phyloP scores from a whole-genome alignment of 805 yeast species.

The Wickerhamiella azymoides region DNA sequence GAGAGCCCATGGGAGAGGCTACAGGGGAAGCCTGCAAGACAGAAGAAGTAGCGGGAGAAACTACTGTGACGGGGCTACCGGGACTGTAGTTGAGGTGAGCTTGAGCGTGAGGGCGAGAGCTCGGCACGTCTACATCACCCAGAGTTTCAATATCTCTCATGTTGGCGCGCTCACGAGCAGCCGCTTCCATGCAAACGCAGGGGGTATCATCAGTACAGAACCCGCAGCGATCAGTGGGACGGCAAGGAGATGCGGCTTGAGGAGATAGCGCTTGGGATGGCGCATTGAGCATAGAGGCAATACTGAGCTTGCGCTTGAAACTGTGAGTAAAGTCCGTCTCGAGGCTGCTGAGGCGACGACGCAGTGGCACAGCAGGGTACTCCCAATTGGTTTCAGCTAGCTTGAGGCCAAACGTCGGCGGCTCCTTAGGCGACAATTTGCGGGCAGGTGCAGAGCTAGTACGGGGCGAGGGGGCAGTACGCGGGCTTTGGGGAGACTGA shows the following conservation, averaged over 20 bases:
- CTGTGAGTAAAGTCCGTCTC: slow-evolving; percentile 18
- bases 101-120: too few relatives aligned
- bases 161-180: slow-evolving; percentile 29
- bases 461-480: neutral
- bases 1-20: too few relatives aligned
- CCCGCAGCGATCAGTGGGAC: slow-evolving; percentile 58
- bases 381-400: slow-evolving; percentile 17
- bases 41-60: neutral
- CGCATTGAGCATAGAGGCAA: slow-evolving; percentile 58
- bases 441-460: neutral
- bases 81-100: slow-evolving; percentile 48
- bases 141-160: slow-evolving; percentile 19
- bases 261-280: neutral
- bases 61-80: neutral
- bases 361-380: slow-evolving; percentile 19
- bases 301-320: slow-evolving; percentile 17
- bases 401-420: slow-evolving; percentile 13
- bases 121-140: slow-evolving; percentile 16
- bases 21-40: neutral
- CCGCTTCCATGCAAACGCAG: slow-evolving; percentile 78
- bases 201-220: slow-evolving; percentile 87
- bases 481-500: neutral
- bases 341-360: slow-evolving; percentile 14
- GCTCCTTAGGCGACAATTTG: slow-evolving; percentile 6
- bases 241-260: slow-evolving; percentile 1